Conservation (phyloP, 2,329 filamentous ascomycete species). For the Pseudophaeomoniella oleicola region DNA sequence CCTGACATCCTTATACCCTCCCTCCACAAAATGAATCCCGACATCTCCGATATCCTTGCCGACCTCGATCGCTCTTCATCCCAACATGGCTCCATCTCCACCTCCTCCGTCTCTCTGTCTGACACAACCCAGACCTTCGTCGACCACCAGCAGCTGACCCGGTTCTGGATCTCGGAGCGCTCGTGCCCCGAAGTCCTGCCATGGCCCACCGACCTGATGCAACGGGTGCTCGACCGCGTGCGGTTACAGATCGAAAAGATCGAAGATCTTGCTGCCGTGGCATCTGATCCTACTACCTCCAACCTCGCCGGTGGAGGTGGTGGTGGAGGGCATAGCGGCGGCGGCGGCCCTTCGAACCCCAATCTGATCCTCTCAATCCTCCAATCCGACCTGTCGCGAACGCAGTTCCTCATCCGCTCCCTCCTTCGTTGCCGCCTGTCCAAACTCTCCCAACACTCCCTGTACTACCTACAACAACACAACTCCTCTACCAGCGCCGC, state of each 20-base stretch:
- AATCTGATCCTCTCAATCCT: constrained; percentile 91
- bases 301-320: constrained; percentile 50
- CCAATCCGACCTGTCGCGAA: constrained; percentile 89
- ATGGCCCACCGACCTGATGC: constrained; percentile 63
- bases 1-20: constrained; percentile 1
- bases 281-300: constrained; percentile 21
- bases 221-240: constrained; percentile 62
- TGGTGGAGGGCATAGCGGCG: constrained; percentile 75
- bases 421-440: constrained; percentile 72
- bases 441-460: constrained; percentile 45
- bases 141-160: constrained; percentile 79
- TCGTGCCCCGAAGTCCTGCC: constrained; percentile 77
- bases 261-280: constrained; percentile 40
- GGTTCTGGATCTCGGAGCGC: constrained; percentile 86
- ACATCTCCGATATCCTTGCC: constrained; percentile 32
- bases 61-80: constrained; percentile 23
- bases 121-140: constrained; percentile 16
- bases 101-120: constrained; percentile 2
- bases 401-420: constrained; percentile 78
- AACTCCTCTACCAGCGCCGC: constrained; percentile 13
- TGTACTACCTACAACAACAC: constrained; percentile 29
- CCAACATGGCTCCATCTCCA: not conserved
- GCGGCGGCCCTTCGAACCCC: constrained; percentile 73
- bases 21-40: constrained; percentile 8
- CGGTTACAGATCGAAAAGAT: constrained; percentile 56